phyloP scores from a whole-genome alignment of 1,284 basidiomycete species.

The Naganishia liquefaciens region DNA sequence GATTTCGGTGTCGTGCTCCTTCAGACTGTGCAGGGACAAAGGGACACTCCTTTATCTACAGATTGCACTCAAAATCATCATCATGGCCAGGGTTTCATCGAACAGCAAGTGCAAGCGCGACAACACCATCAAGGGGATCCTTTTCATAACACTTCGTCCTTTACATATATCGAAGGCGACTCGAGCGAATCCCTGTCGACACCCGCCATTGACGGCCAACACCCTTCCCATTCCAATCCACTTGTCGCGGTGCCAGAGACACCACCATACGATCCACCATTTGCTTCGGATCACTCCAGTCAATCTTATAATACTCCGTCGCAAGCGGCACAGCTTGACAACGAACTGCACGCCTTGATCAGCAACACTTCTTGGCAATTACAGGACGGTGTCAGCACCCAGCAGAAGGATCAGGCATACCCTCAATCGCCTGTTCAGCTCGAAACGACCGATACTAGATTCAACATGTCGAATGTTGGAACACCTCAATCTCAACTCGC shows the following conservation, averaged over 20 bases:
- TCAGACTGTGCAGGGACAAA: constrained; percentile 22
- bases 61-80: neutral
- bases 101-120: constrained; percentile 1
- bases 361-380: constrained; percentile 11
- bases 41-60: constrained; percentile 24
- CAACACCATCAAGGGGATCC: constrained; percentile 27
- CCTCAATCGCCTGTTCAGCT: constrained; percentile 3
- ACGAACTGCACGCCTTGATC: constrained; percentile 5
- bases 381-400: neutral
- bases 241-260: constrained; percentile 1
- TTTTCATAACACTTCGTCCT: constrained; percentile 21
- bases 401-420: constrained; percentile 4
- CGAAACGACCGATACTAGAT: neutral
- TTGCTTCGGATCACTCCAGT: constrained; percentile 1
- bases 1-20: constrained; percentile 15
- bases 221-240: constrained; percentile 9
- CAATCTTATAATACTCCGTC: constrained; percentile 7
- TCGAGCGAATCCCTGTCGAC: constrained; percentile 12
- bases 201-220: neutral
- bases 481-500: constrained; percentile 20
- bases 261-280: constrained; percentile 1
- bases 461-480: constrained; percentile 17
- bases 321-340: constrained; percentile 19
- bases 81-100: neutral
- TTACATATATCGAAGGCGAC: constrained; percentile 18